phyloP scores from a whole-genome alignment of 2,329 filamentous ascomycete genomes.

The Dactylonectria estremocensis region DNA sequence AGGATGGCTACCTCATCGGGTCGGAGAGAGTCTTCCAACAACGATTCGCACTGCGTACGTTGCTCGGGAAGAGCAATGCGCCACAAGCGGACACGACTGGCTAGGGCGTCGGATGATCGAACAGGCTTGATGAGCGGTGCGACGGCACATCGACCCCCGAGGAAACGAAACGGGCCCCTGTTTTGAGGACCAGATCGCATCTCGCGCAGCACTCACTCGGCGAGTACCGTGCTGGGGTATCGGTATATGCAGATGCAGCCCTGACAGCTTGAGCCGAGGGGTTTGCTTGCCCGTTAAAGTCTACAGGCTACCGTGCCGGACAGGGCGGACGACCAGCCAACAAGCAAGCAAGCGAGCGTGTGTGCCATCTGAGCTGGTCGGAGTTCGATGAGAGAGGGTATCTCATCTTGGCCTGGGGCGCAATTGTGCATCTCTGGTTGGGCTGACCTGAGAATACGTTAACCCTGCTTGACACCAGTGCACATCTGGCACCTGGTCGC shows the following conservation, averaged over 20 bases:
- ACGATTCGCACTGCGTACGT: slow-evolving; percentile 13
- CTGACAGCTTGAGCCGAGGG: slow-evolving; percentile 24
- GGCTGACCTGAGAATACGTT: slow-evolving; percentile 20
- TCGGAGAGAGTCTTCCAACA: slow-evolving; percentile 18
- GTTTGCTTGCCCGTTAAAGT: slow-evolving; percentile 19
- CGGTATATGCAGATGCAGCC: slow-evolving; percentile 39
- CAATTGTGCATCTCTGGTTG: slow-evolving; percentile 16
- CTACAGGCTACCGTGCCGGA: slow-evolving; percentile 10
- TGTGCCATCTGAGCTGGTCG: slow-evolving; percentile 8
- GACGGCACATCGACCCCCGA: slow-evolving; percentile 38
- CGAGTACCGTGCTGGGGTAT: slow-evolving; percentile 42
- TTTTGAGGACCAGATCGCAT: slow-evolving; percentile 44
- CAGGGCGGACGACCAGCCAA: slow-evolving; percentile 4
- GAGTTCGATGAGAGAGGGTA: slow-evolving; percentile 11
- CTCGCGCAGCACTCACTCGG: slow-evolving; percentile 43
- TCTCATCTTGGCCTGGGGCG: slow-evolving; percentile 17
- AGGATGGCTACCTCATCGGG: slow-evolving; percentile 25
- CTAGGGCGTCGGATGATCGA: slow-evolving; percentile 33
- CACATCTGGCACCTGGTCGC: slow-evolving; percentile 13
- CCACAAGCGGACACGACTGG: slow-evolving; percentile 34
- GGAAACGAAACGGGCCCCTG: slow-evolving; percentile 37
- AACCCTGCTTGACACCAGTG: slow-evolving; percentile 16
- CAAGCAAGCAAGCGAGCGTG: slow-evolving; percentile 12
- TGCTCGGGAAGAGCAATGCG: slow-evolving; percentile 26
- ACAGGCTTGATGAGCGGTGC: slow-evolving; percentile 39